Percentiles rank a stretch among this genome's conserved stretches.
These are phyloP conservation scores for Sonneratia caseolaris DNA, from an alignment of 345 rosid genomes.

Conservation along the genomic window DNA sequence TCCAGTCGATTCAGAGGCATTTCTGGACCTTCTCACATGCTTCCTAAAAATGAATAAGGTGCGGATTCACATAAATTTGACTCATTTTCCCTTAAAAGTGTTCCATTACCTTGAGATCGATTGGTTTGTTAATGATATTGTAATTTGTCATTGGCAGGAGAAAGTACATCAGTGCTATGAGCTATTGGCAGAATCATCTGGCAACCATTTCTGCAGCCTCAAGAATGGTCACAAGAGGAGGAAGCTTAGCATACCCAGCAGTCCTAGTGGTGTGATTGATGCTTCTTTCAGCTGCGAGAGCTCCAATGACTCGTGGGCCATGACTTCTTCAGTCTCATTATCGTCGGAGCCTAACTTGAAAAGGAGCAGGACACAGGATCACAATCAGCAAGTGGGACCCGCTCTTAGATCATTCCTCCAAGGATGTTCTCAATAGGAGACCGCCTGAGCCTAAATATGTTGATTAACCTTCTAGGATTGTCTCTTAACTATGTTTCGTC, in stretches of 20 bases:
- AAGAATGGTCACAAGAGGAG: constrained; percentile 39
- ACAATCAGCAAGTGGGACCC: constrained; percentile 28
- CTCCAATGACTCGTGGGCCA: constrained; percentile 56
- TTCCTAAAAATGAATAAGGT: constrained; percentile 37
- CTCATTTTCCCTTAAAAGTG: not conserved
- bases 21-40: constrained; percentile 24
- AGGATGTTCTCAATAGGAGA: constrained; percentile 50
- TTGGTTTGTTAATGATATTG: constrained; percentile 7
- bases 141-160: constrained; percentile 28
- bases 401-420: constrained; percentile 33
- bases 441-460: not conserved
- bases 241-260: constrained; percentile 20
- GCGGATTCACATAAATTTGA: not conserved
- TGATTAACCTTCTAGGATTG: constrained; percentile 34
- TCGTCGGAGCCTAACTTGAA: constrained; percentile 38
- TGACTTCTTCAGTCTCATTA: constrained; percentile 34
- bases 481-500: constrained; percentile 8
- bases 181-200: constrained; percentile 40
- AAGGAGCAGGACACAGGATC: constrained; percentile 55
- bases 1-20: constrained; percentile 37
- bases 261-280: constrained; percentile 59
- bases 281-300: constrained; percentile 52
- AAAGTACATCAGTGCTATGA: constrained; percentile 51
- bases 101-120: not conserved
- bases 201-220: constrained; percentile 17